Base-by-base conservation (phyloP, 805 yeast genomes). In the Kluyveromyces starmeri region DNA sequence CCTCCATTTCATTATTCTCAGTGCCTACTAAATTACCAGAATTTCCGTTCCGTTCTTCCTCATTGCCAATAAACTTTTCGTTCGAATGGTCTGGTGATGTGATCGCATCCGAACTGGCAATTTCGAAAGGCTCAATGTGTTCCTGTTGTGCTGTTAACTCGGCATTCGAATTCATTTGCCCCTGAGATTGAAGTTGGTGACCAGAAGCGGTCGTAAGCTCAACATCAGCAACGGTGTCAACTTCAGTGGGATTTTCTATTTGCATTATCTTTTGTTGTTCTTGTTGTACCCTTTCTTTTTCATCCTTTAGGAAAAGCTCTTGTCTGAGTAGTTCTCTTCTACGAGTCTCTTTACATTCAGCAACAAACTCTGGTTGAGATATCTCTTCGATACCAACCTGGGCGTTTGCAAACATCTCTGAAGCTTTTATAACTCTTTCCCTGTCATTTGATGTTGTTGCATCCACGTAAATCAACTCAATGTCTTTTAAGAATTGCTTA, bases 321-420 rank as follows among this genome's bases (percentile, higher is more conserved):
- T 72, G 75, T 45, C 78, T 71, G 27, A 59, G 58, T 20, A 68
- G 51, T 48, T 84, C 95, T 42, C 96, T 68, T 32, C 62, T 65
- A 39, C 79, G 69, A 51, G 88, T 65, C 13, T 74, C 80, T 42
- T 73, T 78, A 63, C 97, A 92, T 28, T 85, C 84, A 27, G 71
- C 70, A 16, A 80, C 51, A 37, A 92, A 78, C 23, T 75, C 82
- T 1, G 89, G 79, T 3, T 69, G 61, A 32, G 79, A 75, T 45
- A 88, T 75, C 43, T 92, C 99, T 47, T 92, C 98, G 35, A 92
- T 71, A 5, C 94, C 94, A 53, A 92, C 94, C 56, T 86, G 95
- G 0, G 95, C 95, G 60, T 92, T 88, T 9, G 96, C 94, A 52
- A 73, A 73, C 97, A 92, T 88, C 55, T 92, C 98, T 37, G 89